Base-by-base conservation (phyloP, 2,329 filamentous ascomycete species). In the Trichoderma atroviride region DNA sequence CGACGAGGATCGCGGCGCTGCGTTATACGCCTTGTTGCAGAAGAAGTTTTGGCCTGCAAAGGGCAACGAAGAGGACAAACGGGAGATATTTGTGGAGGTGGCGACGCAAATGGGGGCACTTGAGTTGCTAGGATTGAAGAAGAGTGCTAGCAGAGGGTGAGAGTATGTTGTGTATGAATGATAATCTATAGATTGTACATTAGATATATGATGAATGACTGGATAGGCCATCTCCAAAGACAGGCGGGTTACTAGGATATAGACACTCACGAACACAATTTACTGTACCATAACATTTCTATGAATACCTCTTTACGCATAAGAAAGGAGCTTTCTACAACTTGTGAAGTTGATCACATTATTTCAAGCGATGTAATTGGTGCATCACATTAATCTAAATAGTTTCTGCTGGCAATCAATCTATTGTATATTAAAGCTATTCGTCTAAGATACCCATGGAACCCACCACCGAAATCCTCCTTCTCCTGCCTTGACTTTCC, bases 61-160 rank as follows among this genome's bases (percentile, higher is more conserved):
- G 14, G 73, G 68, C 10, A 74, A 68, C 4, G 73, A 74, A 40
- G 72, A 73, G 11, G 70, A 76, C 9, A 73, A 73, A 55, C 74
- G 74, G 59, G 72, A 68, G 24, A 70, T 75, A 22, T 74, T 81
- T 37, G 72, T 76, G 27, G 74, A 77, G 56, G 81, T 76, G 62
- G 79, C 81, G n/a, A 73, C 70, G 67, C 76, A 84, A 72, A 84
- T 84, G 83, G 82, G 83, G 56, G 79, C 82, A 71, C 78, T 79
- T 64, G 77, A 82, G 33, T 43, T 78, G 10, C 68, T 81, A 60
- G 73, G 68, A 9, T 72, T 71, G 27, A 73, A 53, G 61, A 69
- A 58, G 59, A 67, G 37, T 29, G 13, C 24, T 13, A 27, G 33
- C 13, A 24, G 27, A 27, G 59, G 43, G 31, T 59, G 62, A 33